Evolutionary conservation across 768 basidiomycete genomes (phyloP).

Genomic region (Pisolithus tinctorius): DNA sequence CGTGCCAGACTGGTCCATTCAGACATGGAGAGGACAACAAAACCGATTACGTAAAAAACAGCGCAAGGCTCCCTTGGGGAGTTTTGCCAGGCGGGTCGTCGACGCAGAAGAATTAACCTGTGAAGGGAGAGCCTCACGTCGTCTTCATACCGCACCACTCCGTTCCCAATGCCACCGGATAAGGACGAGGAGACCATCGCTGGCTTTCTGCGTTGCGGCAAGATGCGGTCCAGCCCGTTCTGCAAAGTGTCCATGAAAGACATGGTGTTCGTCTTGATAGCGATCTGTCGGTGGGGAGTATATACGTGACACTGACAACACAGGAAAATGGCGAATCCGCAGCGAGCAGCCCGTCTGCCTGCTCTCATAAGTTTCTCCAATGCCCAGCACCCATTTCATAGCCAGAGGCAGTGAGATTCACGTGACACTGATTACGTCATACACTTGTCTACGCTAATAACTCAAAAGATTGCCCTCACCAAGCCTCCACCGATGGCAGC

Average conservation of each 20-base stretch:
- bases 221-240: conserved; percentile 25
- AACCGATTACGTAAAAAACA: conserved; percentile 26
- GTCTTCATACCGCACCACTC: conserved; percentile 49
- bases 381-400: neutral
- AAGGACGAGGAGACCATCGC: conserved; percentile 27
- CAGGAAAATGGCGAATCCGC: conserved; percentile 5
- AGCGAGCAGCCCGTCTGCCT: conserved; percentile 1
- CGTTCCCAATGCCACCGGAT: conserved; percentile 52
- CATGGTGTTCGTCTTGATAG: conserved; percentile 9
- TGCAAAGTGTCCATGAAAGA: conserved; percentile 23
- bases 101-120: neutral
- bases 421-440: neutral
- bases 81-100: conserved; percentile 2
- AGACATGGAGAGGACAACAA: conserved; percentile 23
- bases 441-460: neutral
- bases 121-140: conserved; percentile 48
- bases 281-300: neutral
- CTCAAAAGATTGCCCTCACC: conserved; percentile 42
- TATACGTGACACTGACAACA: neutral
- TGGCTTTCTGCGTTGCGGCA: conserved; percentile 16
- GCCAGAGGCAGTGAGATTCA: neutral
- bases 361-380: too few species aligned
- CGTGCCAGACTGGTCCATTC: conserved; percentile 37
- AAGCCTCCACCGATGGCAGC: conserved; percentile 48
- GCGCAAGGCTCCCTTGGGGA: conserved; percentile 9